These are phyloP conservation scores for Poa pratensis DNA, from an alignment of 176 grass and related monocot species.

Conservation along the genomic window DNA sequence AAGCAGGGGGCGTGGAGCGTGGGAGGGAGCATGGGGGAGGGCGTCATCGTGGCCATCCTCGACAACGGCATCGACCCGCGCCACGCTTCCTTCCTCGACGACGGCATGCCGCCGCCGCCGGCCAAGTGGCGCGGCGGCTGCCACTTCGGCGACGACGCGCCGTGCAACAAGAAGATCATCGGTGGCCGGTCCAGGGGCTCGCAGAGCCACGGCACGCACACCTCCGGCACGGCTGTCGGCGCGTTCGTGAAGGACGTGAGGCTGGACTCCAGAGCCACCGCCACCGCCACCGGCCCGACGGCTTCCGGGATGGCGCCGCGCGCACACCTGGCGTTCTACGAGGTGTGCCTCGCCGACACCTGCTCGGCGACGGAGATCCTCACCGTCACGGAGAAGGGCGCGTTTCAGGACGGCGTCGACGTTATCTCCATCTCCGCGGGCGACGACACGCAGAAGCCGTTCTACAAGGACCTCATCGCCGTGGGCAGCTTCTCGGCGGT, in stretches of 20 bases:
- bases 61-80: constrained; percentile 61
- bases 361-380: constrained; percentile 51
- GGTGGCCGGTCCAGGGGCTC: constrained; percentile 46
- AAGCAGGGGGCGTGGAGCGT: constrained; percentile 37
- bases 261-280: neutral
- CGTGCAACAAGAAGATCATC: constrained; percentile 81
- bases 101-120: constrained; percentile 50
- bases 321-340: constrained; percentile 65
- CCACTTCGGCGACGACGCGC: constrained; percentile 47
- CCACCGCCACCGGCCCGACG: neutral
- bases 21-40: constrained; percentile 56
- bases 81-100: constrained; percentile 45
- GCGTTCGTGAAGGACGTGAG: constrained; percentile 30
- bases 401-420: constrained; percentile 64
- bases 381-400: constrained; percentile 54
- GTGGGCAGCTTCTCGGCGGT: constrained; percentile 50
- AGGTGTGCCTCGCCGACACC: constrained; percentile 43
- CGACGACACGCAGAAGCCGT: constrained; percentile 35
- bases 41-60: constrained; percentile 57
- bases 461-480: constrained; percentile 59
- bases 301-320: constrained; percentile 66
- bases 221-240: constrained; percentile 66
- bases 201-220: constrained; percentile 68
- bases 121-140: constrained; percentile 70
- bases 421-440: constrained; percentile 67